phyloP scores from a whole-genome alignment of 352 stramenopile species.

The Pythium aquatile region DNA sequence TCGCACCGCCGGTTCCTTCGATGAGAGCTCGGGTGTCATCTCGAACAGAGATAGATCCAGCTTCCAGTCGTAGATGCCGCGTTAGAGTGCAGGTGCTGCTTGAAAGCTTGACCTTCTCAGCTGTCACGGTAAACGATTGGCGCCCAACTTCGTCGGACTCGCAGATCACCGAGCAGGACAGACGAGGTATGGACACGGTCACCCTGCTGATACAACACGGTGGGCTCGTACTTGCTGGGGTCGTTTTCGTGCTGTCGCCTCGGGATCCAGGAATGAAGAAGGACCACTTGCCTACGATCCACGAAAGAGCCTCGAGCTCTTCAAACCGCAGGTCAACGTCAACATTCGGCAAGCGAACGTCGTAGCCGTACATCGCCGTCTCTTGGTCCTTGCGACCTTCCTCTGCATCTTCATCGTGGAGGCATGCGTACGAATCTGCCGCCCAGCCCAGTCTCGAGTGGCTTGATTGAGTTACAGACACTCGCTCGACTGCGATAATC shows the following conservation, averaged over 20 bases:
- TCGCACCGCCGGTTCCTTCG: slow-evolving; percentile 35
- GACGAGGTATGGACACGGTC: slow-evolving; percentile 5
- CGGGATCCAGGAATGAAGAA: slow-evolving; percentile 61
- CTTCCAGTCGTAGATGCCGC: slow-evolving; percentile 14
- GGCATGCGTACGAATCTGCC: slow-evolving; percentile 16
- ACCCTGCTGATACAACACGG: slow-evolving; percentile 11
- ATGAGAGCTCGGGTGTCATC: slow-evolving; percentile 40
- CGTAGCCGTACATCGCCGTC: slow-evolving; percentile 72
- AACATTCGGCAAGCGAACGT: slow-evolving; percentile 45
- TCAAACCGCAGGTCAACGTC: slow-evolving; percentile 45
- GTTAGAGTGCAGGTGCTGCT: slow-evolving; percentile 27
- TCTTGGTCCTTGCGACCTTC: slow-evolving; percentile 26
- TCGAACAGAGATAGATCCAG: slow-evolving; percentile 25
- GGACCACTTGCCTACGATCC: slow-evolving; percentile 74
- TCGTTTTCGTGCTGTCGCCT: no score
- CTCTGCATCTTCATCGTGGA: slow-evolving; percentile 12
- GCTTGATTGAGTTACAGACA: slow-evolving; percentile 17
- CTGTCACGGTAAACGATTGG: slow-evolving; percentile 28
- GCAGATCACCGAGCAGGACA: slow-evolving; percentile 14
- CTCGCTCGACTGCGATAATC: slow-evolving; percentile 4
- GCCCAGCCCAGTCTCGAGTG: slow-evolving; percentile 19
- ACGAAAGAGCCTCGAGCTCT: slow-evolving; percentile 65
- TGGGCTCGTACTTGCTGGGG: not conserved
- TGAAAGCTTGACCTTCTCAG: slow-evolving; percentile 28
- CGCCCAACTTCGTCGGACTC: slow-evolving; percentile 2